Evolutionary conservation across 805 yeast species (phyloP).

Genomic region (Ogataea philodendri): DNA sequence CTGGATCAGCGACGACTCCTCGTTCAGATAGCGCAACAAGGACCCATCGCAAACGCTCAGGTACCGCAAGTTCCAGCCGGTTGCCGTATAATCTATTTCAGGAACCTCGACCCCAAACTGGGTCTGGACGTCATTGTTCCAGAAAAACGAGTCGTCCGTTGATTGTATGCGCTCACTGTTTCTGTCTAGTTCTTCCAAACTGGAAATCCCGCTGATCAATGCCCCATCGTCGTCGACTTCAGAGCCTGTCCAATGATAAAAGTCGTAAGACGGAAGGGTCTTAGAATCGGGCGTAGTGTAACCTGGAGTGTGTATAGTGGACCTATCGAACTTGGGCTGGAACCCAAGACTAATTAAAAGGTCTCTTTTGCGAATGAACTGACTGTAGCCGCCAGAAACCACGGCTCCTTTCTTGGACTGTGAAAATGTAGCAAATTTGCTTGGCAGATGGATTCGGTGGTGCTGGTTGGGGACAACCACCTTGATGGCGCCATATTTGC

Average conservation of each 20-base stretch:
- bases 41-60: conserved; percentile 50
- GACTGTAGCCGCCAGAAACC: conserved; percentile 32
- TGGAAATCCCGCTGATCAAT: conserved; percentile 33
- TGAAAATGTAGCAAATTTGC: conserved; percentile 1
- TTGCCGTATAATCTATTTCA: conserved; percentile 12
- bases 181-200: conserved; percentile 58
- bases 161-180: no score
- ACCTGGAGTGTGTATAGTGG: conserved; percentile 43
- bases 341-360: conserved; percentile 50
- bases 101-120: conserved; percentile 31
- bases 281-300: conserved; percentile 34
- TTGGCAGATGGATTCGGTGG: neutral
- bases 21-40: conserved; percentile 44
- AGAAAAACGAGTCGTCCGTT: no score
- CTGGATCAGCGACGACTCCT: conserved; percentile 40
- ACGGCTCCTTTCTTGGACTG: conserved; percentile 5
- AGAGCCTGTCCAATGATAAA: conserved; percentile 43
- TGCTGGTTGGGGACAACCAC: conserved; percentile 53
- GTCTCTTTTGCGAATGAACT: conserved; percentile 44
- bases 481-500: conserved; percentile 70
- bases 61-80: conserved; percentile 61
- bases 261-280: conserved; percentile 42
- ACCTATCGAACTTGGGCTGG: conserved; percentile 46
- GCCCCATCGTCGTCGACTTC: conserved; percentile 39
- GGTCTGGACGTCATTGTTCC: conserved; percentile 37